Base-by-base conservation (phyloP, 257 asterid species). In the Solanum microdontum region DNA sequence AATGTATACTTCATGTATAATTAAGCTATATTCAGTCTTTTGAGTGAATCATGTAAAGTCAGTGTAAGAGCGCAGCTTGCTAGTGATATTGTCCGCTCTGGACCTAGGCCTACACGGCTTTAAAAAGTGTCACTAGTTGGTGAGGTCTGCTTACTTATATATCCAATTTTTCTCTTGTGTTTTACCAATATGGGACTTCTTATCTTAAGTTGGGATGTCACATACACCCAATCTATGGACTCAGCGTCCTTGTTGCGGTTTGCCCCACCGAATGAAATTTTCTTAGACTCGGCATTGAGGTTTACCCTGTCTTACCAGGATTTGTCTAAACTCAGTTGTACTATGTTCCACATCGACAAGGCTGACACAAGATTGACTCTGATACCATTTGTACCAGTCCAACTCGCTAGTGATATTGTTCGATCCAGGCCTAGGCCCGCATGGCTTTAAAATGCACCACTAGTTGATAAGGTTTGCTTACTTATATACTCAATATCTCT, bases 1-100 rank as follows among this genome's bases (percentile, higher is more conserved):
- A 51, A 17, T 51, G n/a, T 51, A 51, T 6, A 15, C 60, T 51
- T 51, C 60, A 17, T 17, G 62, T 51, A 51, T 51, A 51, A 17
- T 51, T 17, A 17, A 17, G 62, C 1, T 51, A 51, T 55, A 2
- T 55, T 55, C n/a, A 17, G n/a, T 1, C 64, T 55, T 17, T 55
- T 19, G n/a, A 55, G 64, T 19, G 64, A 1, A 19, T 55, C 11
- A 19, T 8, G 64, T 55, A 55, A 7, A 55, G 64, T 19, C 8
- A 6, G 4, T 51, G 62, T 51, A 51, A 17, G 2, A 0, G n/a
- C 4, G 3, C n/a, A 17, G 0, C 4, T 2, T 1, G 8, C n/a
- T 51, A 1, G 62, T 51, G 62, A 51, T 51, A 51, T 51, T 17
- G 23, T 51, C 62, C 62, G 10, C n/a, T 51, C 0, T 51, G n/a